Evolutionary conservation across 495 filamentous ascomycete species (phyloP).

Genomic region (Xylaria acuta): DNA sequence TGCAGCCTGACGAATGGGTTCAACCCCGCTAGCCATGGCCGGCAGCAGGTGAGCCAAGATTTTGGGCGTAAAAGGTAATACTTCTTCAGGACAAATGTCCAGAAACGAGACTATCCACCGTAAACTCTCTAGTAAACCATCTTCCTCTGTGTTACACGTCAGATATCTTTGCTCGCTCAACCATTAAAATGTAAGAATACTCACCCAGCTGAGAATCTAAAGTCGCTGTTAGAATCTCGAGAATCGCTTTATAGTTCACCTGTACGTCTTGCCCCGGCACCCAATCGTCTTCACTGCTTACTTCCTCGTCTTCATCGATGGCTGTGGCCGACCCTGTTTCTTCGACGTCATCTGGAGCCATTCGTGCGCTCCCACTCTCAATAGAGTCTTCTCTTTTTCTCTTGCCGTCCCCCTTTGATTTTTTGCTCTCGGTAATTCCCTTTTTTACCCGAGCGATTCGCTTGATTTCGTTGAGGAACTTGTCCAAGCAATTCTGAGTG

Average conservation of each 20-base stretch:
- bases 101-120: slow-evolving; percentile 97
- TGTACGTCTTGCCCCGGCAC: slow-evolving; percentile 96
- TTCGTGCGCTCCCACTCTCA: slow-evolving; percentile 61
- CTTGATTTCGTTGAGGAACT: slow-evolving; percentile 93
- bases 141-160: slow-evolving; percentile 66
- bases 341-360: slow-evolving; percentile 51
- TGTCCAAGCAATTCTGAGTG: slow-evolving; percentile 88
- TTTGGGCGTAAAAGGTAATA: slow-evolving; percentile 92
- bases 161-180: slow-evolving; percentile 15
- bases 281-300: slow-evolving; percentile 85
- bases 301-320: slow-evolving; percentile 61
- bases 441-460: slow-evolving; percentile 91
- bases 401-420: slow-evolving; percentile 70
- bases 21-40: slow-evolving; percentile 89
- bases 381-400: slow-evolving; percentile 69
- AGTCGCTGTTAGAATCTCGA: slow-evolving; percentile 91
- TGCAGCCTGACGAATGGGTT: slow-evolving; percentile 86
- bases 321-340: slow-evolving; percentile 65
- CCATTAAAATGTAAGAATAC: slow-evolving; percentile 26
- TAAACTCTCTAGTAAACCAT: slow-evolving; percentile 87
- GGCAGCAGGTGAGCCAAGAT: slow-evolving; percentile 91
- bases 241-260: slow-evolving; percentile 87
- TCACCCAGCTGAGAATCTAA: slow-evolving; percentile 82
- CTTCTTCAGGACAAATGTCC: slow-evolving; percentile 95
- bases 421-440: slow-evolving; percentile 86